Conservation (phyloP, 768 basidiomycete species). For the Trametes villosa region DNA sequence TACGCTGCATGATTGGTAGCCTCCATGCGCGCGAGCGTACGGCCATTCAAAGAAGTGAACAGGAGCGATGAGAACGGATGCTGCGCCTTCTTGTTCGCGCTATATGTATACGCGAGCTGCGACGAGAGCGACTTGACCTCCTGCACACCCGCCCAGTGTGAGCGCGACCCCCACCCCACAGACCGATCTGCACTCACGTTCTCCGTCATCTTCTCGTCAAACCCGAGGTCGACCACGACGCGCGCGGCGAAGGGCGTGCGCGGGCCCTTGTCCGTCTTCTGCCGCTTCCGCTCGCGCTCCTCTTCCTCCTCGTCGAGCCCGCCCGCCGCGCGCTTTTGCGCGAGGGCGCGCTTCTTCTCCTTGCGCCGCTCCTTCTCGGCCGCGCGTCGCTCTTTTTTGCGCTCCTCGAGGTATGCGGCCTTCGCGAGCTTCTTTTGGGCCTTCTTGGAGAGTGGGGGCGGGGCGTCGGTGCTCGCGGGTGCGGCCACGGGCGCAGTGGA, state of each 20-base stretch:
- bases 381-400: constrained; percentile 75
- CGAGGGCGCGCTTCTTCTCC: constrained; percentile 65
- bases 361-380: constrained; percentile 79
- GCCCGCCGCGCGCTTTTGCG: constrained; percentile 66
- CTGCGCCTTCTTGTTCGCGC: constrained; percentile 75
- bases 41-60: constrained; percentile 81
- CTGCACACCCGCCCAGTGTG: constrained; percentile 44
- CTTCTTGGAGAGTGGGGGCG: constrained; percentile 66
- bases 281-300: constrained; percentile 44
- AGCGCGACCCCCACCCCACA: not conserved
- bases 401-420: constrained; percentile 63
- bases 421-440: constrained; percentile 79
- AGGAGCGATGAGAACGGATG: constrained; percentile 73
- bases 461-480: not conserved
- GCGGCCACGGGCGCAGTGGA: constrained; percentile 42
- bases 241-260: constrained; percentile 51
- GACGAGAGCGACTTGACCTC: constrained; percentile 89
- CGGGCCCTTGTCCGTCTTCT: constrained; percentile 34
- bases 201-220: constrained; percentile 92
- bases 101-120: constrained; percentile 92
- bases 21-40: constrained; percentile 68
- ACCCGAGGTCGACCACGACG: constrained; percentile 86
- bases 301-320: constrained; percentile 51
- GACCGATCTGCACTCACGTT: constrained; percentile 60
- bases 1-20: constrained; percentile 67